phyloP scores from a whole-genome alignment of 306 rosid species.

The Casuarina equisetifolia region DNA sequence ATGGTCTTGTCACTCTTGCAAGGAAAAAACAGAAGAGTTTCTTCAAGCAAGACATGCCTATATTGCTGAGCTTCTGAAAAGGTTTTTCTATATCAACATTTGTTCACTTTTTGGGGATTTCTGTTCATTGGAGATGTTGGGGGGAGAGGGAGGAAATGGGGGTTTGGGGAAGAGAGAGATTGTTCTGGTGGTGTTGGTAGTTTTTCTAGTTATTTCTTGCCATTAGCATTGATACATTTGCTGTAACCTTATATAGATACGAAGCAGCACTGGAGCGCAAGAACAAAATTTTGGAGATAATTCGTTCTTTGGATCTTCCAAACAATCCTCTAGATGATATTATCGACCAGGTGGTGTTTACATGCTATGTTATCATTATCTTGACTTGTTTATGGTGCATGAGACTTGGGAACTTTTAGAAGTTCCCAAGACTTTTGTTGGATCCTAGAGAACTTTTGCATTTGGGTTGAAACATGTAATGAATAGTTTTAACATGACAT shows the following conservation, averaged over 20 bases:
- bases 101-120: slow-evolving; percentile 25
- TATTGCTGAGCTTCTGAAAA: slow-evolving; percentile 67
- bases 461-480: neutral
- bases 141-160: neutral
- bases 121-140: no score
- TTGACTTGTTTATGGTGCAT: neutral
- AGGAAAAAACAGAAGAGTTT: slow-evolving; percentile 87
- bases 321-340: slow-evolving; percentile 97
- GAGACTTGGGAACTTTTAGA: neutral
- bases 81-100: slow-evolving; percentile 41
- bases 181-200: neutral
- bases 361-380: slow-evolving; percentile 9
- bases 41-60: slow-evolving; percentile 72
- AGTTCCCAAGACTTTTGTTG: neutral
- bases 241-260: slow-evolving; percentile 56
- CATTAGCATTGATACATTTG: slow-evolving; percentile 17
- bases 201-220: neutral
- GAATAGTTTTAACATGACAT: neutral
- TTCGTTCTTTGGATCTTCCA: slow-evolving; percentile 92
- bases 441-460: neutral
- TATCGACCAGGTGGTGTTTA: slow-evolving; percentile 76
- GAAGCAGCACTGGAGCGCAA: slow-evolving; percentile 80
- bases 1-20: slow-evolving; percentile 94
- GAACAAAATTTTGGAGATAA: slow-evolving; percentile 62
- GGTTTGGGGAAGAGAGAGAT: neutral